A percentile compares a stretch with the other conserved stretches of the same genome.
Conservation (phyloP, 257 asterid genomes). For the Solanum neorickii region DNA sequence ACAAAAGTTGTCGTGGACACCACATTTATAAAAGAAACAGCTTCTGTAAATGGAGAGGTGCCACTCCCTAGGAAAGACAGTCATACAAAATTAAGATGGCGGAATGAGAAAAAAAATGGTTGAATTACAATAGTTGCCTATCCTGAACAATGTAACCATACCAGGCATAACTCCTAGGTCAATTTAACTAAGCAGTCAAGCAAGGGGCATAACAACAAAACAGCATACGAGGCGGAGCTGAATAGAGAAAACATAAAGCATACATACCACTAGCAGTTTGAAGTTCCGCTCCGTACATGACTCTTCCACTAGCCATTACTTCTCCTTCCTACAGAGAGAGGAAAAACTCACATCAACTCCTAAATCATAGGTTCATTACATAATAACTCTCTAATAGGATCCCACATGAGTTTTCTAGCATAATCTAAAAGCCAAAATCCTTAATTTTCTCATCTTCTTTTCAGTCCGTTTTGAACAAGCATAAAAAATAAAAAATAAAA, state of each 20-base stretch:
- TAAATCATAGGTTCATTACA: neutral
- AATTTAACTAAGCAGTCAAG: neutral
- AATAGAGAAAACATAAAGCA: neutral
- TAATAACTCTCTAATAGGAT: neutral
- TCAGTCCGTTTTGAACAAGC: neutral
- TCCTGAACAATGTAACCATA: neutral
- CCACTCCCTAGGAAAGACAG: neutral
- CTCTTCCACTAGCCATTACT: conserved; percentile 34
- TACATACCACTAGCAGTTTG: conserved; percentile 47
- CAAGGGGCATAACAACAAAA: neutral
- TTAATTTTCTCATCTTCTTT: neutral
- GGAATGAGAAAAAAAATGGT: neutral
- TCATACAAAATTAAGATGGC: neutral
- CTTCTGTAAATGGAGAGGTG: neutral
- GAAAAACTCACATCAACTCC: neutral
- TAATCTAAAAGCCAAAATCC: neutral
- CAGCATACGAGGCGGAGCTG: neutral
- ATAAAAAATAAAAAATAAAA: neutral
- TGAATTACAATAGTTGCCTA: neutral
- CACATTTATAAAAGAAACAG: neutral
- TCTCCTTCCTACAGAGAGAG: conserved; percentile 61
- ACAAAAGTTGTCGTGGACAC: neutral
- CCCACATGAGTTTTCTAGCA: neutral
- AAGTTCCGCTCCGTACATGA: conserved; percentile 46
- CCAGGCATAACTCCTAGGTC: neutral